phyloP scores from a whole-genome alignment of 352 stramenopile genomes.

The Thalassiosira hispida region DNA sequence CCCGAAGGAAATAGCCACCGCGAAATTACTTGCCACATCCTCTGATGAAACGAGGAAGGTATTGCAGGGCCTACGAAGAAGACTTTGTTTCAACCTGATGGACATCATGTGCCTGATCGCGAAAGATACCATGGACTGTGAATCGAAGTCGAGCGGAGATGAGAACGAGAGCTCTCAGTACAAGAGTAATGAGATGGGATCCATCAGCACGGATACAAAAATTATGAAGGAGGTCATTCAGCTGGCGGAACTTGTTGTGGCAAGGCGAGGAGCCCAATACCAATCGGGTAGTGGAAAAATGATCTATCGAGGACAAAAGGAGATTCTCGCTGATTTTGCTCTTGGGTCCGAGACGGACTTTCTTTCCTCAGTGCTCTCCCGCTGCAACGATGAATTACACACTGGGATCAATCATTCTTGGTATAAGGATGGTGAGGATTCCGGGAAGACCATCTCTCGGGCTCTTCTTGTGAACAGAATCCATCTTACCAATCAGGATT shows the following conservation, averaged over 20 bases:
- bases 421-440: conserved; percentile 85
- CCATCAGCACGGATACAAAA: conserved; percentile 75
- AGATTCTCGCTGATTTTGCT: conserved; percentile 72
- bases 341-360: conserved; percentile 60
- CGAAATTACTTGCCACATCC: conserved; percentile 54
- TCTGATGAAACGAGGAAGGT: conserved; percentile 48
- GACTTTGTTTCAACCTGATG: conserved; percentile 64
- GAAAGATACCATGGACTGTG: conserved; percentile 66
- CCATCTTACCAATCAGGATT: conserved; percentile 71
- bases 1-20: conserved; percentile 76
- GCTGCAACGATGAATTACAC: conserved; percentile 23
- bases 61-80: conserved; percentile 57
- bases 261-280: conserved; percentile 67
- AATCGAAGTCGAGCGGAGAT: conserved; percentile 34
- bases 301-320: conserved; percentile 82
- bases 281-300: conserved; percentile 64
- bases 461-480: conserved; percentile 71
- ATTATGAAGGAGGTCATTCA: conserved; percentile 80
- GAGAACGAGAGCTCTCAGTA: conserved; percentile 17
- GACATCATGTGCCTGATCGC: conserved; percentile 72
- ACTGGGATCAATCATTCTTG: conserved; percentile 15
- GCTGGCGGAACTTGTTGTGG: conserved; percentile 71
- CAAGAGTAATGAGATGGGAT: conserved; percentile 23
- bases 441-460: conserved; percentile 74
- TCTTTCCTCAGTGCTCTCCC: conserved; percentile 21